Base-by-base conservation (phyloP, 2,329 filamentous ascomycete genomes). In the Ilyonectria robusta region DNA sequence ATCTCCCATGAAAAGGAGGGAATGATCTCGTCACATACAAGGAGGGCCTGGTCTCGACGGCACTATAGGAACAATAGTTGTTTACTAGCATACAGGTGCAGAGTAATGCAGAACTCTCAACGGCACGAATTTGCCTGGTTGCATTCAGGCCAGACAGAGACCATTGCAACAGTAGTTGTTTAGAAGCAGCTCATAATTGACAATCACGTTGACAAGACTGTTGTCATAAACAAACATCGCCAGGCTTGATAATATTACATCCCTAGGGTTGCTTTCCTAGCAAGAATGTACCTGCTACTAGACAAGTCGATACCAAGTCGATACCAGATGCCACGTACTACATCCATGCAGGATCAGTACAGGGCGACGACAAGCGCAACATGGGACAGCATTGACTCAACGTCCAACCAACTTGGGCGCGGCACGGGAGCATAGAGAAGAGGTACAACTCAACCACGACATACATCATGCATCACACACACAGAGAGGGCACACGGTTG, bases 401-500 rank as follows among this genome's bases (percentile, higher is more conserved):
- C n/a, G 6, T 42, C 8, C 15, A 42, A 17, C 40, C 40, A 42
- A n/a, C 40, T 8, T n/a, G 15, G 11, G 40, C 2, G 40, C 5
- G 17, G 17, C 11, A n/a, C n/a, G 6, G 9, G 6, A 9, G 9
- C n/a, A 21, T 9, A 3, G 19, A 53, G 9, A 21, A n/a, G n/a
- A 35, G n/a, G 29, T 19, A 31, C 17, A 29, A 21, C 23, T 26
- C 9, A n/a, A 33, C 17, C 6, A 23, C 31, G 21, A 6, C 21
- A 21, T 4, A 62, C 33, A 35, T 50, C 19, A 29, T 17, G n/a
- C 42, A 2, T 17, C 19, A 33, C 23, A 58, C 10, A 9, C 57
- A 68, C 65, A 59, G 3, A 21, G 21, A 19, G 33, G 47, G 40
- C 65, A 72, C 58, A 62, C 47, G 48, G 13, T 44, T 31, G 66